A percentile compares a stretch with the other conserved stretches of the same genome.
phyloP scores from a whole-genome alignment of 306 rosid species.

The Corylus avellana region DNA sequence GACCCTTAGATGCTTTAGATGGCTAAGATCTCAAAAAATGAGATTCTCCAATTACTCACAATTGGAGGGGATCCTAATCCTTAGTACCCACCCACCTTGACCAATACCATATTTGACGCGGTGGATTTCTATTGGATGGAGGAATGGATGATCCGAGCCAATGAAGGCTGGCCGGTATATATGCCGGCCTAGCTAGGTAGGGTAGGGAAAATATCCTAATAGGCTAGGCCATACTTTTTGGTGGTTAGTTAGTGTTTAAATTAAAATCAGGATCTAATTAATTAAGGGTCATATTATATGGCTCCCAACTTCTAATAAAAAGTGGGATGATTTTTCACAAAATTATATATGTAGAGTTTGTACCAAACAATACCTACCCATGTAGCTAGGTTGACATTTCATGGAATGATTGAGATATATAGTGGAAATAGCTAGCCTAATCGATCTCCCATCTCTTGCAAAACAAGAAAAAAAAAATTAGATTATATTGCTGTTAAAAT shows the following conservation, averaged over 20 bases:
- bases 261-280: background rate
- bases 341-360: background rate
- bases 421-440: background rate
- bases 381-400: background rate
- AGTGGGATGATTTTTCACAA: no score
- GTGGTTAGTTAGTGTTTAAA: background rate
- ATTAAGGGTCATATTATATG: background rate
- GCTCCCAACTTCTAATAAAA: no score
- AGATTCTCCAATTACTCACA: no score
- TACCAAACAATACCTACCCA: slow-evolving; percentile 9
- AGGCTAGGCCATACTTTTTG: background rate
- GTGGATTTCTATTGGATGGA: slow-evolving; percentile 7
- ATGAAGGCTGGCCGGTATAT: no score
- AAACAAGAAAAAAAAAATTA: no score
- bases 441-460: background rate
- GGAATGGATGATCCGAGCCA: no score
- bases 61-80: no score
- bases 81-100: no score
- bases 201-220: background rate
- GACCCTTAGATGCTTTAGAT: no score
- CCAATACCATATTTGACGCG: background rate
- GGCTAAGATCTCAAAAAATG: no score
- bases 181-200: no score
- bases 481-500: no score
- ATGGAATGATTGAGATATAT: background rate